These are phyloP conservation scores for Butyriboletus regius DNA, from an alignment of 1,284 basidiomycete species.

Conservation along the genomic window DNA sequence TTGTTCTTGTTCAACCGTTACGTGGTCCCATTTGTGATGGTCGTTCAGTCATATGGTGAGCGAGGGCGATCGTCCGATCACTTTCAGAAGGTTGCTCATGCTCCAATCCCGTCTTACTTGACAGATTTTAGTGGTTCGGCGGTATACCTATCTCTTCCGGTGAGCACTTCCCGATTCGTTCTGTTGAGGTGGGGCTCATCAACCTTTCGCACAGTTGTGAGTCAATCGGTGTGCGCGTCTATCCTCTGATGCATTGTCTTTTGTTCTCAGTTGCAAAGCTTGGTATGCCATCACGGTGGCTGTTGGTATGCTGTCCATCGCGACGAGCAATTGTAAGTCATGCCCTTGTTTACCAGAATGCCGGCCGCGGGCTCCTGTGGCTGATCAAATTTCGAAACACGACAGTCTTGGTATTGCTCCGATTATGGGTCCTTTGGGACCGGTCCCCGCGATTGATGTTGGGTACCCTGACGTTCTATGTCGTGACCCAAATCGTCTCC, in stretches of 20 bases:
- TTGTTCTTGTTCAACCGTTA: slow-evolving; percentile 46
- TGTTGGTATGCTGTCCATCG: slow-evolving; percentile 35
- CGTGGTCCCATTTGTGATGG: slow-evolving; percentile 36
- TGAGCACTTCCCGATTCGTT: slow-evolving; percentile 6
- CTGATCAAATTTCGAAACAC: not conserved
- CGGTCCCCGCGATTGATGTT: slow-evolving; percentile 33
- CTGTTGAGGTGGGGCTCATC: not conserved
- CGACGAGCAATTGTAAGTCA: slow-evolving; percentile 36
- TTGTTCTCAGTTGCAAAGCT: slow-evolving; percentile 29
- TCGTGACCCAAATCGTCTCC: slow-evolving; percentile 29
- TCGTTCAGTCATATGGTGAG: slow-evolving; percentile 37
- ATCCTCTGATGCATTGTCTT: slow-evolving; percentile 1
- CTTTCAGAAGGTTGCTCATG: not conserved
- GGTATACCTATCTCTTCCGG: slow-evolving; percentile 11
- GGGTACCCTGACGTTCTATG: slow-evolving; percentile 31
- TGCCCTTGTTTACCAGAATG: not conserved
- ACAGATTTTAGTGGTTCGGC: slow-evolving; percentile 26
- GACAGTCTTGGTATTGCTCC: slow-evolving; percentile 36
- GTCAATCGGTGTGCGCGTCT: not conserved
- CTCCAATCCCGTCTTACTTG: not conserved
- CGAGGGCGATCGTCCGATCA: not conserved
- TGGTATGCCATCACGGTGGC: slow-evolving; percentile 32
- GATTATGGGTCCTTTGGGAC: slow-evolving; percentile 41
- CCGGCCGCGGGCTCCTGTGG: not conserved
- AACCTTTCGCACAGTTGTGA: slow-evolving; percentile 10